Evolutionary conservation across 1,284 basidiomycete species (phyloP).

Genomic region (Phellopilus nigrolimitatus): DNA sequence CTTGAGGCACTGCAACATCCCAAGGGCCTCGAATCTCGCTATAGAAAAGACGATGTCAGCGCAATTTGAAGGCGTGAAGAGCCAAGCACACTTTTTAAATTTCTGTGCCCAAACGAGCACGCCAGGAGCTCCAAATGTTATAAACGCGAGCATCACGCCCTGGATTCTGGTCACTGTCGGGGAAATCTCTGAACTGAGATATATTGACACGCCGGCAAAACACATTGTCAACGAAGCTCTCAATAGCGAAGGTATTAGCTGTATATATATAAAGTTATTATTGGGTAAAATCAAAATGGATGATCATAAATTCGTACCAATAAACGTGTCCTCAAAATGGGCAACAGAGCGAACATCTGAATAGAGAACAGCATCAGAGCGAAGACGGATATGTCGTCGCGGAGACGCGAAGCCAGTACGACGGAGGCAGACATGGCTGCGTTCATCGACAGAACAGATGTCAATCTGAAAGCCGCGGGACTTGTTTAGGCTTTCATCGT

Average conservation of each 20-base stretch:
- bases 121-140: conserved; percentile 67
- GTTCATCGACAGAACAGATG: conserved; percentile 90
- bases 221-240: conserved; percentile 48
- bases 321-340: conserved; percentile 73
- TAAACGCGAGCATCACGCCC: conserved; percentile 43
- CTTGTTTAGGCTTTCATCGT: neutral
- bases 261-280: conserved; percentile 18
- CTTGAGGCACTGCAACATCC: conserved; percentile 57
- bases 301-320: conserved; percentile 51
- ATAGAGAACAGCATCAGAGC: conserved; percentile 86
- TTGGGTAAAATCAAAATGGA: neutral
- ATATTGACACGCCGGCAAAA: conserved; percentile 44
- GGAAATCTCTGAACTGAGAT: conserved; percentile 50
- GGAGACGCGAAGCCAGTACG: conserved; percentile 87
- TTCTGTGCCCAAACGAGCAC: conserved; percentile 77
- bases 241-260: conserved; percentile 42
- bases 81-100: conserved; percentile 66
- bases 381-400: conserved; percentile 84
- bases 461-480: conserved; percentile 57
- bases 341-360: conserved; percentile 82
- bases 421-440: conserved; percentile 93
- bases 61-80: conserved; percentile 27
- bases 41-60: conserved; percentile 4
- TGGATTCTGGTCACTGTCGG: conserved; percentile 48
- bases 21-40: conserved; percentile 56